Conservation (phyloP, 2,329 filamentous ascomycete genomes). For the Emmonsia crescens region DNA sequence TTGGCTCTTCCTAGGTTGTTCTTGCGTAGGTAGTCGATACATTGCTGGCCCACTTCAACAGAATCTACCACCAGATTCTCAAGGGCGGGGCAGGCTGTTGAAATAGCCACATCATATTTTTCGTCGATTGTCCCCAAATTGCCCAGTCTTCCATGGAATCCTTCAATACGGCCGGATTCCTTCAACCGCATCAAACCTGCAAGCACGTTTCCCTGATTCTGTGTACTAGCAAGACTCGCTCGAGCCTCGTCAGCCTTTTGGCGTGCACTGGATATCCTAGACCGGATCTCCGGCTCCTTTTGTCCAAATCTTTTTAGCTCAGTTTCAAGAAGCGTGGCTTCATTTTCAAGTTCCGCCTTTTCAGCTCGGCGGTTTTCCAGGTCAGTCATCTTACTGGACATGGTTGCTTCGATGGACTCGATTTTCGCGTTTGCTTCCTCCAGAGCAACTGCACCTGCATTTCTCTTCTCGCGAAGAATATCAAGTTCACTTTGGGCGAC, state of each 20-base stretch:
- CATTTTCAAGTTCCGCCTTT: conserved; percentile 61
- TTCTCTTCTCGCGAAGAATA: conserved; percentile 81
- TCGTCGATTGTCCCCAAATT: conserved; percentile 89
- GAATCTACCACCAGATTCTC: conserved; percentile 97
- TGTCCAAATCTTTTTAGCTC: conserved; percentile 62
- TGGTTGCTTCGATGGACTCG: conserved; percentile 57
- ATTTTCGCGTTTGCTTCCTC: conserved; percentile 78
- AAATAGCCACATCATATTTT: conserved; percentile 95
- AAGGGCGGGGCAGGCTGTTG: conserved; percentile 80
- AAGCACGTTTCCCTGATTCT: conserved; percentile 87
- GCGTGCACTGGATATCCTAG: conserved; percentile 76
- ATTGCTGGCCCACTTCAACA: conserved; percentile 92
- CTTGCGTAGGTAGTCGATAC: conserved; percentile 93
- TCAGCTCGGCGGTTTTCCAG: conserved; percentile 66
- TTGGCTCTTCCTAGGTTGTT: conserved; percentile 94
- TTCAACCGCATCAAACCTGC: conserved; percentile 87
- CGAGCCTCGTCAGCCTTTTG: conserved; percentile 95
- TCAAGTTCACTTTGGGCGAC: conserved; percentile 91
- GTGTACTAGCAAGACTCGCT: conserved; percentile 76
- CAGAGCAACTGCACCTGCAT: conserved; percentile 71
- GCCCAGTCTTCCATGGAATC: conserved; percentile 89
- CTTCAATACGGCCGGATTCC: conserved; percentile 91
- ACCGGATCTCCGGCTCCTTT: conserved; percentile 71
- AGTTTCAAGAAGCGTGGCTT: conserved; percentile 58
- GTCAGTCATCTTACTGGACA: conserved; percentile 59